These are phyloP conservation scores for Apiotrichum montevideense DNA, from an alignment of 1,284 basidiomycete species.

Conservation along the genomic window DNA sequence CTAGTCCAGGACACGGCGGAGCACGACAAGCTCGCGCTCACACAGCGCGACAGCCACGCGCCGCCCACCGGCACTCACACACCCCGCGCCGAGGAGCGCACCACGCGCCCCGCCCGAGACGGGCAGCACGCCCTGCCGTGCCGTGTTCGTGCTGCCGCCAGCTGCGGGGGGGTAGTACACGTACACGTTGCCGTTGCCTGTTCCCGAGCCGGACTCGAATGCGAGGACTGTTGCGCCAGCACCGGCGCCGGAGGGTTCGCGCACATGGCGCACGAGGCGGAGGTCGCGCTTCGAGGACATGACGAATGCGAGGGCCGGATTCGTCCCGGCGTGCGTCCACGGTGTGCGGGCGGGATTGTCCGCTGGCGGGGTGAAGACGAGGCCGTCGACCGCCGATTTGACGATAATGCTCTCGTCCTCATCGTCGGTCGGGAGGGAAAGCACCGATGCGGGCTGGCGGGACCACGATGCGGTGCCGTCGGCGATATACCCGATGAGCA, in stretches of 20 bases:
- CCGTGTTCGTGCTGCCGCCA: slow-evolving; percentile 48
- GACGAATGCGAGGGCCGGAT: slow-evolving; percentile 85
- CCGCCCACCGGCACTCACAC: slow-evolving; percentile 43
- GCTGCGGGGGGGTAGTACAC: slow-evolving; percentile 59
- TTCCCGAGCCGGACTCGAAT: slow-evolving; percentile 62
- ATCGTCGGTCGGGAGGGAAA: slow-evolving; percentile 26
- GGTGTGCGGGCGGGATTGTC: slow-evolving; percentile 36
- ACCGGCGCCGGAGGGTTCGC: slow-evolving; percentile 8
- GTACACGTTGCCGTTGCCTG: slow-evolving; percentile 64
- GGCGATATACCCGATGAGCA: slow-evolving; percentile 26
- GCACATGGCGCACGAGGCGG: slow-evolving; percentile 68
- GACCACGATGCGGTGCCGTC: slow-evolving; percentile 21
- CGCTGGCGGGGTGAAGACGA: slow-evolving; percentile 54
- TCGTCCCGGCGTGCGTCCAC: slow-evolving; percentile 75
- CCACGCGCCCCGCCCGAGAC: slow-evolving; percentile 61
- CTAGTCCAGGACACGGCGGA: slow-evolving; percentile 49
- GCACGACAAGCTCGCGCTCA: slow-evolving; percentile 65
- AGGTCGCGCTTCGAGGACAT: slow-evolving; percentile 87
- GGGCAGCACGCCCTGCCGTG: slow-evolving; percentile 70
- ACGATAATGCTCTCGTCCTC: slow-evolving; percentile 51
- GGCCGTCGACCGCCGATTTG: slow-evolving; percentile 77
- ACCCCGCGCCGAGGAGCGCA: slow-evolving; percentile 69
- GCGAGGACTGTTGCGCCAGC: slow-evolving; percentile 56
- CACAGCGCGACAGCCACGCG: slow-evolving; percentile 63
- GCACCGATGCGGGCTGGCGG: slow-evolving; percentile 24